Evolutionary conservation across 768 basidiomycete genomes (phyloP), one percentile per base, ranked within the genome.

Genomic region (Calocera cornea): DNA sequence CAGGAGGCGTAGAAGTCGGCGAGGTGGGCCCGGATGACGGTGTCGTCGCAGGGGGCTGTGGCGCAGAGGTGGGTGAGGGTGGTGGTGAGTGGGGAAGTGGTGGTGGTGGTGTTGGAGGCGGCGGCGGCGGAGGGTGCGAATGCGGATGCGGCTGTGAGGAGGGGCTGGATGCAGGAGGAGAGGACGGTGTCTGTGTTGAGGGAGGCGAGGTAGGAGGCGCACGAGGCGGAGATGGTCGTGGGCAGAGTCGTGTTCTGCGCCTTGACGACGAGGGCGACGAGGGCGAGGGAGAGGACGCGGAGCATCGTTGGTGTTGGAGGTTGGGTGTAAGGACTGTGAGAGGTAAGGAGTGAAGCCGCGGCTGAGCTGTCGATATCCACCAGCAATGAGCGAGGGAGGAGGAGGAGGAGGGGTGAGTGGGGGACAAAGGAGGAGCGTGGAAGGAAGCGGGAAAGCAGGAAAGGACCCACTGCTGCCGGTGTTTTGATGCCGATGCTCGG

Each of bases 1-100:
- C 95, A 99, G 12, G 83, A 80, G 10, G 82, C 72, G 76, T 87
- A 86, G 78, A 97, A 97, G 8, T 79, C 67, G 65, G 83, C 78
- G 66, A 97, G 84, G 71, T 84, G 80, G 44, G 78, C 68, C 66
- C 87, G 83, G 73, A 97, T 75, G 68, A 80, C 73, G 41, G 77
- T 81, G 68, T 78, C 75, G 44, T 68, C 41, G 75, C 80, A 81
- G 5, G 74, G 74, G 11, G 72, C 41, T 1, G 72, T 69, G 40
- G 84, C 80, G 78, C 92, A 95, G 1, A 79, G 70, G 19, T 66
- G 71, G 44, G 80, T 74, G 73, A 92, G 78, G 5, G 79, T 75
- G 38, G 78, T 73, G 22, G 79, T 72, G 80, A 82, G 77, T 34
- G 78, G 68, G 54, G 76, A 73, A 34, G 80, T 74, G 24, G 79